Evolutionary conservation across 345 rosid genomes (phyloP), one percentile per base, ranked within the genome.

Genomic region (Citrus cavaleriei): DNA sequence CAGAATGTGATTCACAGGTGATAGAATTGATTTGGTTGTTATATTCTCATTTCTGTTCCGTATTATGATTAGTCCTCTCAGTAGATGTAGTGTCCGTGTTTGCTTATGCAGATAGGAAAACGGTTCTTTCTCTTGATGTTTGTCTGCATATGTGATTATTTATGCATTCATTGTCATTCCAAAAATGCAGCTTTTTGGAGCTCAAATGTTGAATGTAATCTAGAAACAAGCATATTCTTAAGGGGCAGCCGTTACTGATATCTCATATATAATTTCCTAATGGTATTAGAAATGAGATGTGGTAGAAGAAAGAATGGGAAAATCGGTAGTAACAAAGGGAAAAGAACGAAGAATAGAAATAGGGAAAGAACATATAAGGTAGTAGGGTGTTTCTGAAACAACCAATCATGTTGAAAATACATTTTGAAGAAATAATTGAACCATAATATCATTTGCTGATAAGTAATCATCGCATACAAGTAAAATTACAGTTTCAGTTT

Each of bases 1-100:
- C 86, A 76, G 68, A 77, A 86, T 80, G 94, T 93, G 79, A 77
- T 95, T 10, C 34, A 32, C 34, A 88, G 97, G 97, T 93, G 71
- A 75, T 82, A 79, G 16, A 38, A 63, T 67, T 16, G 32, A 60
- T 42, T 38, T 51, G 67, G 32, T 30, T 24, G 12, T 32, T 27
- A 54, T 34, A 61, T 61, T 68, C 25, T 72, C 70, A 62, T 22
- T 32, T 28, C 21, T 16, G 19, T 60, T 27, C 34, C 5, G 5
- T 32, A 10, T 54, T 27, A 25, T 77, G 21, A 70, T 25, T 1
- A 19, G 35, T 54, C 57, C 57, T 51, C 32, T 59, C 58, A 63
- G 6, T 35, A 58, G 27, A 72, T 72, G 30, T 22, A 72, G 55
- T 49, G 5, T 51, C 18, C 22, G 7, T 51, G 57, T 51, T 51